Percentiles rank a stretch among this genome's conserved stretches.
These are phyloP conservation scores for Penicillium goetzii DNA, from an alignment of 495 filamentous ascomycete species.

Conservation along the genomic window DNA sequence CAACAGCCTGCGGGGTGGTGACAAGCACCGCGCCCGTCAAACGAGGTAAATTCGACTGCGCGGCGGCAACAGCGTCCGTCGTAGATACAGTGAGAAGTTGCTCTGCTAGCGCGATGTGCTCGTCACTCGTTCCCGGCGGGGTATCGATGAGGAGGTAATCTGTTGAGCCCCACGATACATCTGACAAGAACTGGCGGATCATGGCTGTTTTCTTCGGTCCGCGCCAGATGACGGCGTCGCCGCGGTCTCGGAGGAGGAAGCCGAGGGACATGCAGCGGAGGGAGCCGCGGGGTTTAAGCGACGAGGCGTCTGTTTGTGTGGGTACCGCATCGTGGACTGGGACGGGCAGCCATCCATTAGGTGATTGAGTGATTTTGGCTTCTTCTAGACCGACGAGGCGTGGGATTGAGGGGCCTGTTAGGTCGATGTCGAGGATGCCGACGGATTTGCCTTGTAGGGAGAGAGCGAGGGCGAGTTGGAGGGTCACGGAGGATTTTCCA, in stretches of 20 bases:
- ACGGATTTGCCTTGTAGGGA: conserved; percentile 82
- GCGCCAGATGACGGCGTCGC: conserved; percentile 93
- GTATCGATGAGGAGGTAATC: conserved; percentile 96
- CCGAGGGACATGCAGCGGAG: conserved; percentile 92
- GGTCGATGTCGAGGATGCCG: conserved; percentile 93
- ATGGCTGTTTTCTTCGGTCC: conserved; percentile 99
- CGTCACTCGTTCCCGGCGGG: conserved; percentile 93
- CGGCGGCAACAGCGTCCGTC: conserved; percentile 31
- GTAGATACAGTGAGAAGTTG: conserved; percentile 65
- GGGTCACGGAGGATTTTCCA: conserved; percentile 95
- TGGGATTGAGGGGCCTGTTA: conserved; percentile 95
- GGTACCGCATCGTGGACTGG: conserved; percentile 63
- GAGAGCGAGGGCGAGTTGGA: conserved; percentile 90
- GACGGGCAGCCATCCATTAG: conserved; percentile 88
- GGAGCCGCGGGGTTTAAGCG: conserved; percentile 50
- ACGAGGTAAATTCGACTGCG: conserved; percentile 40
- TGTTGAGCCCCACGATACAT: conserved; percentile 86
- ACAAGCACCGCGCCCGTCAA: conserved; percentile 86
- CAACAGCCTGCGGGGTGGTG: conserved; percentile 93
- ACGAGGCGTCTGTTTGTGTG: conserved; percentile 13
- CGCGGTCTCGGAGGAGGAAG: conserved; percentile 80
- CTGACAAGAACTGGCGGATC: conserved; percentile 92
- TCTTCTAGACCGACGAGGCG: conserved; percentile 88
- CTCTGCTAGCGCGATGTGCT: conserved; percentile 94
- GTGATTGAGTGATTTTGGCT: conserved; percentile 85